Percentiles rank a stretch among this genome's conserved stretches.
phyloP scores from a whole-genome alignment of 1,284 basidiomycete genomes.

The Apiotrichum gamsii region DNA sequence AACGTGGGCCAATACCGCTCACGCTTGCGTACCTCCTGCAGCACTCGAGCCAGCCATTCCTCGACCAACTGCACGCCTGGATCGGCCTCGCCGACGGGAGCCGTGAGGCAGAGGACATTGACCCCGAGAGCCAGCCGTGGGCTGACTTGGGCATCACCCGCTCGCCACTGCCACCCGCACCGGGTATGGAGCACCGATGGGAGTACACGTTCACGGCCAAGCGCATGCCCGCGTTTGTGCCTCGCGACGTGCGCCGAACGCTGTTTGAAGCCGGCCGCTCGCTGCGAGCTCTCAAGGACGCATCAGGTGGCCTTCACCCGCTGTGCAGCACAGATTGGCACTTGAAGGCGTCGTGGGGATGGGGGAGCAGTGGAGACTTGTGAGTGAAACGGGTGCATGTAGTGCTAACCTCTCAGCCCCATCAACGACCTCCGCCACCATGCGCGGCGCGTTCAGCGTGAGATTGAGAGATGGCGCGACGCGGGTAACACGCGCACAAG shows the following conservation, averaged over 20 bases:
- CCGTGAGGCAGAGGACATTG: slow-evolving; percentile 21
- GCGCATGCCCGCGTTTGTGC: slow-evolving; percentile 39
- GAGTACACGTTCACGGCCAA: slow-evolving; percentile 31
- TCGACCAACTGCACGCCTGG: slow-evolving; percentile 38
- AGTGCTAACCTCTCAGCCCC: background rate
- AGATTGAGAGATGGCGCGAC: slow-evolving; percentile 31
- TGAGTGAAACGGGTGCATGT: background rate
- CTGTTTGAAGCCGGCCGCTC: slow-evolving; percentile 42
- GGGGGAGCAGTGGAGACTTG: slow-evolving; percentile 17
- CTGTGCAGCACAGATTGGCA: slow-evolving; percentile 30
- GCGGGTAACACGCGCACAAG: slow-evolving; percentile 9
- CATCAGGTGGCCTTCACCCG: slow-evolving; percentile 32
- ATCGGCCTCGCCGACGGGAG: slow-evolving; percentile 27
- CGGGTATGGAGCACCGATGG: slow-evolving; percentile 16
- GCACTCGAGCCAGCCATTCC: slow-evolving; percentile 25
- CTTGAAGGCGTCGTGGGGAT: slow-evolving; percentile 26
- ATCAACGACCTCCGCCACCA: slow-evolving; percentile 17
- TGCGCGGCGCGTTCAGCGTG: slow-evolving; percentile 22
- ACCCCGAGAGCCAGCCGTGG: slow-evolving; percentile 36
- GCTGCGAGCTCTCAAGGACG: slow-evolving; percentile 35
- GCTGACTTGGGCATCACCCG: slow-evolving; percentile 39
- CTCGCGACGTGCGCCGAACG: slow-evolving; percentile 24
- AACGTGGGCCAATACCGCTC: slow-evolving; percentile 11
- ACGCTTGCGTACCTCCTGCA: slow-evolving; percentile 35
- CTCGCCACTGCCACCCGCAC: background rate